phyloP scores from a whole-genome alignment of 495 filamentous ascomycete genomes.

The Penicillium cinerascens region DNA sequence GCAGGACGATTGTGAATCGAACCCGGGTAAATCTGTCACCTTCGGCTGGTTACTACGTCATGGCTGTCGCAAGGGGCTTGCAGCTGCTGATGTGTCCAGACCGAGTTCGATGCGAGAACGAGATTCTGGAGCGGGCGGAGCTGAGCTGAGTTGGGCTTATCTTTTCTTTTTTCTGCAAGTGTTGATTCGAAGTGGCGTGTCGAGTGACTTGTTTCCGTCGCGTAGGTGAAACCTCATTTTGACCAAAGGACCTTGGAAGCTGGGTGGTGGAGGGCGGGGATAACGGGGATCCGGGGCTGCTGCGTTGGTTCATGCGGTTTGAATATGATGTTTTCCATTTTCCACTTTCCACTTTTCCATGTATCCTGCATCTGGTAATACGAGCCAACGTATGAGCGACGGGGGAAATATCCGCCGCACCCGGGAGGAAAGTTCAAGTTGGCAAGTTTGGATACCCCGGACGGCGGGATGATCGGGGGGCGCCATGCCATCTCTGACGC shows the following conservation, averaged over 20 bases:
- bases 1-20: constrained; percentile 21
- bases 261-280: not conserved
- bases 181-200: not conserved
- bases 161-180: not conserved
- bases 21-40: constrained; percentile 3
- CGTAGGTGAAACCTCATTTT: not conserved
- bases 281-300: not conserved
- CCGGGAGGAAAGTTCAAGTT: not conserved
- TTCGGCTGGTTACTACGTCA: not conserved
- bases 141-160: not conserved
- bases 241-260: not conserved
- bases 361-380: too few relatives aligned
- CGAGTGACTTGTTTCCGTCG: not conserved
- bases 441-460: not conserved
- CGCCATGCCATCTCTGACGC: not conserved
- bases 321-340: not conserved
- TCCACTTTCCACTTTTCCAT: not conserved
- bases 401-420: not conserved
- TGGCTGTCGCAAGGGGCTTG: not conserved
- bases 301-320: not conserved
- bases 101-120: not conserved
- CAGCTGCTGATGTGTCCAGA: not conserved
- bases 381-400: not conserved
- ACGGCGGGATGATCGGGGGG: constrained; percentile 1
- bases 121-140: not conserved